Base-by-base conservation (phyloP, 495 filamentous ascomycete genomes). In the Mytilinidion resinicola region DNA sequence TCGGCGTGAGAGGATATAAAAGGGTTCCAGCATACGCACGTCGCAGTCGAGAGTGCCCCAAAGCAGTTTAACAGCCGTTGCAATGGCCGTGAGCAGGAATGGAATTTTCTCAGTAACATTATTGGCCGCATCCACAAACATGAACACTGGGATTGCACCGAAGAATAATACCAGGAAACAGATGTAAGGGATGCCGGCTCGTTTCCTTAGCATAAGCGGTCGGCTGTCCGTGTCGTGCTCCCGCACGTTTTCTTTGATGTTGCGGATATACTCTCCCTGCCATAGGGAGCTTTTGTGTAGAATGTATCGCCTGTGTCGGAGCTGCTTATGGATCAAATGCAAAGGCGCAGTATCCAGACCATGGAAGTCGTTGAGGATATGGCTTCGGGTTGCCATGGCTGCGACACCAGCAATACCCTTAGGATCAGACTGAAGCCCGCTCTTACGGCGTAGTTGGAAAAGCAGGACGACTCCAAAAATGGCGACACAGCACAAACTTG, bases 321-420 rank as follows among this genome's bases (percentile, higher is more conserved):
- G 76, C 58, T 76, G 78, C 56, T 82, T 72, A 67, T 88, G 86
- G 54, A 90, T 89, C 48, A 80, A 74, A 39, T 80, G 68, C n/a
- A 82, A 80, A 1, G 71, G 77, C 8, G 83, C 85, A 0, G 80
- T 79, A 66, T 90, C 86, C 69, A 88, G 77, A 59, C 84, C 82
- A 60, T 83, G 82, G 61, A 90, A 89, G 64, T 90, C 86, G 69
- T 80, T 83, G 56, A 89, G 74, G 69, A 90, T 87, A 63, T 89
- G 86, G 53, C 77, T 79, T 55, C 79, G 79, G 20, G 82, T 85
- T 1, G 86, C 85, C 85, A 90, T 88, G 30, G 85, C 79, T 14
- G 86, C 86, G 10, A 90, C 77, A 20, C 86, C 86, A 6, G 86
- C 85, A 51, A 90, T 86, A 12, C 86, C 86, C 50, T 82, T 85